phyloP scores from a whole-genome alignment of 257 asterid species.

The Ehretia macrophylla region DNA sequence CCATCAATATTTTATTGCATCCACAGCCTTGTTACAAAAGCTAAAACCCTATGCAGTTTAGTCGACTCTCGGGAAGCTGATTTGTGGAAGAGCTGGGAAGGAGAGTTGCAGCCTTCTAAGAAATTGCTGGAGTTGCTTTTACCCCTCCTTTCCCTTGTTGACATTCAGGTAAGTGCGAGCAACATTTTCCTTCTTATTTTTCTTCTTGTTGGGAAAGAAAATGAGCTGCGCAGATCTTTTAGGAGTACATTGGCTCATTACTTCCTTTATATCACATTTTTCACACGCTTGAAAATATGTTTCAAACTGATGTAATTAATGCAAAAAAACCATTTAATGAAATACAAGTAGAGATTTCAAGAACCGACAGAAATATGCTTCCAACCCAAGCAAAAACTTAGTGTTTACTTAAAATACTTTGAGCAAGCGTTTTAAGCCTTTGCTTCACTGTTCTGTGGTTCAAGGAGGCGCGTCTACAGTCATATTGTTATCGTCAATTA shows the following conservation, averaged over 20 bases:
- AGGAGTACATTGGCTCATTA: no score
- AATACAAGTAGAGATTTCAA: no score
- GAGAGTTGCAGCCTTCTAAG: slow-evolving; percentile 60
- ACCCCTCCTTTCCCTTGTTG: slow-evolving; percentile 69
- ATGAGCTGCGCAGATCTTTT: no score
- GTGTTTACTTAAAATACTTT: no score
- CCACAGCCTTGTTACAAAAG: slow-evolving; percentile 58
- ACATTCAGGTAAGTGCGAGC: slow-evolving; percentile 57
- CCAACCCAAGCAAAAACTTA: no score
- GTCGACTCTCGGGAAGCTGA: slow-evolving; percentile 33
- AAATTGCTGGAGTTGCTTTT: slow-evolving; percentile 74
- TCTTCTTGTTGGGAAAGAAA: no score
- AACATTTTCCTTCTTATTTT: no score
- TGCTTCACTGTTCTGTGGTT: slow-evolving; percentile 1
- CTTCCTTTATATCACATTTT: no score
- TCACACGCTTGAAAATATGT: no score
- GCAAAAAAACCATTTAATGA: no score
- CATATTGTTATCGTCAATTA: neutral
- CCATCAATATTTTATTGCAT: slow-evolving; percentile 74
- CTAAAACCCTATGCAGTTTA: slow-evolving; percentile 43
- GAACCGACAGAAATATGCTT: no score
- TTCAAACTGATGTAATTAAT: no score
- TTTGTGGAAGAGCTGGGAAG: slow-evolving; percentile 60
- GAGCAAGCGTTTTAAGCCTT: neutral
- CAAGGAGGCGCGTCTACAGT: neutral